Evolutionary conservation across 2,329 filamentous ascomycete species (phyloP).

Genomic region (Pyricularia pennisetigena): DNA sequence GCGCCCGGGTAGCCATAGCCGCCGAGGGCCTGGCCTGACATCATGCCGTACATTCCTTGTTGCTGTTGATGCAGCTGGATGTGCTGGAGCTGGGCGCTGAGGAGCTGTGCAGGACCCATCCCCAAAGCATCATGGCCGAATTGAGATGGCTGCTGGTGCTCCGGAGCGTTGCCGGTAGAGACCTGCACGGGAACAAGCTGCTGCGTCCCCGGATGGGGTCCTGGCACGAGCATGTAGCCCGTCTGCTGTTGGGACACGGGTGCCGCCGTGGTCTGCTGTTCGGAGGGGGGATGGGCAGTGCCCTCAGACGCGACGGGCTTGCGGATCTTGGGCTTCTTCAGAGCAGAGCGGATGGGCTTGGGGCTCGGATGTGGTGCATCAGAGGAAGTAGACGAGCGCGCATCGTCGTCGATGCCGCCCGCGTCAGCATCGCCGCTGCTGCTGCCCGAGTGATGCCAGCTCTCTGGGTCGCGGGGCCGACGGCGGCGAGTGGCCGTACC

Average conservation of each 20-base stretch:
- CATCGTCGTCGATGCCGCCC: not conserved
- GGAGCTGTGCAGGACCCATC: not conserved
- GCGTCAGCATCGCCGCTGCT: not conserved
- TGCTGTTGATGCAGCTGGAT: not conserved
- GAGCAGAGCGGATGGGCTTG: not conserved
- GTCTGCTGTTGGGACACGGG: not conserved
- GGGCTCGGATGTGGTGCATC: not conserved
- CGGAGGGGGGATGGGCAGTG: not conserved
- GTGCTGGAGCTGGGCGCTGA: not conserved
- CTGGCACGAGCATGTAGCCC: not conserved
- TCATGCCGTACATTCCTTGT: not conserved
- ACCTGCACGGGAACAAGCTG: not conserved
- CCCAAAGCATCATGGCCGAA: not conserved
- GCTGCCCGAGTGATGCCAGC: not conserved
- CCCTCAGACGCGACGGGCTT: not conserved
- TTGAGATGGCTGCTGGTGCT: not conserved
- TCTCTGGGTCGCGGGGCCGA: not conserved
- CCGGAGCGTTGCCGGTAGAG: not conserved
- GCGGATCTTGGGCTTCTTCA: not conserved
- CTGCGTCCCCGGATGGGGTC: not conserved
- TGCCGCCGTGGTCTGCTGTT: not conserved
- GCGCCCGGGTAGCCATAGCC: not conserved
- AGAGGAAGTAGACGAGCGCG: not conserved
- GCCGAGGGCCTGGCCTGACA: not conserved
- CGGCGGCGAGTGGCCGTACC: not conserved